Conservation (phyloP, 441 rosid species). For the Flueggea neowawraea region DNA sequence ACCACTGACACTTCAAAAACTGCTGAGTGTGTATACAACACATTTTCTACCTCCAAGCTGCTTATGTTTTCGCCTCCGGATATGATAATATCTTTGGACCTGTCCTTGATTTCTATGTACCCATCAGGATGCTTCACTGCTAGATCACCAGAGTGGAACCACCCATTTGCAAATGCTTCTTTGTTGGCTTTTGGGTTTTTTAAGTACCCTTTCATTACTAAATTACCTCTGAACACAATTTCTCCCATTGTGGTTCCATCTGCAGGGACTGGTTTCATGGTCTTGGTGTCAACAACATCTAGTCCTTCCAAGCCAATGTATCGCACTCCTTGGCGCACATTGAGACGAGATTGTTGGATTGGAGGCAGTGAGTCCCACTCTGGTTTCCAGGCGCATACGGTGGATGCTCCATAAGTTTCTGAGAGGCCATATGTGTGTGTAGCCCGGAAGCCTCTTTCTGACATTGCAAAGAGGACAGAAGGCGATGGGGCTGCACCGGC, state of each 20-base stretch:
- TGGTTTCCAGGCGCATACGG: conserved; percentile 88
- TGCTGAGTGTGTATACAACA: conserved; percentile 64
- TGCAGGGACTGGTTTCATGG: conserved; percentile 68
- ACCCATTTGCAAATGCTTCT: conserved; percentile 76
- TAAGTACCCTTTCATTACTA: conserved; percentile 86
- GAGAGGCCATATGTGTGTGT: conserved; percentile 91
- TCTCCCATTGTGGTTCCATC: conserved; percentile 87
- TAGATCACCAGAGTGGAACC: conserved; percentile 90
- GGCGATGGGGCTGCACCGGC: conserved; percentile 96
- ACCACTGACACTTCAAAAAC: conserved; percentile 84
- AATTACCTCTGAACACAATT: conserved; percentile 77
- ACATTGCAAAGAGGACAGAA: conserved; percentile 65
- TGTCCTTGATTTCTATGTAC: conserved; percentile 81
- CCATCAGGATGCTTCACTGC: conserved; percentile 87
- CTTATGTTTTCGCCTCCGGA: conserved; percentile 97
- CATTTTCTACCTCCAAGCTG: conserved; percentile 76
- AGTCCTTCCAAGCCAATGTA: conserved; percentile 66
- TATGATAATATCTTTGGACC: conserved; percentile 87
- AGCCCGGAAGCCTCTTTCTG: conserved; percentile 70
- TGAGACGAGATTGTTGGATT: conserved; percentile 75
- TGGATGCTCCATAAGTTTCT: conserved; percentile 87
- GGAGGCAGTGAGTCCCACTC: conserved; percentile 84
- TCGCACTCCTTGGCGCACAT: conserved; percentile 93
- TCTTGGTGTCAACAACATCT: conserved; percentile 61
- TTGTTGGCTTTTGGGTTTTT: conserved; percentile 77